Evolutionary conservation across 2,329 filamentous ascomycete species (phyloP), one percentile per base, ranked within the genome.

Genomic region (Fusarium camptoceras): DNA sequence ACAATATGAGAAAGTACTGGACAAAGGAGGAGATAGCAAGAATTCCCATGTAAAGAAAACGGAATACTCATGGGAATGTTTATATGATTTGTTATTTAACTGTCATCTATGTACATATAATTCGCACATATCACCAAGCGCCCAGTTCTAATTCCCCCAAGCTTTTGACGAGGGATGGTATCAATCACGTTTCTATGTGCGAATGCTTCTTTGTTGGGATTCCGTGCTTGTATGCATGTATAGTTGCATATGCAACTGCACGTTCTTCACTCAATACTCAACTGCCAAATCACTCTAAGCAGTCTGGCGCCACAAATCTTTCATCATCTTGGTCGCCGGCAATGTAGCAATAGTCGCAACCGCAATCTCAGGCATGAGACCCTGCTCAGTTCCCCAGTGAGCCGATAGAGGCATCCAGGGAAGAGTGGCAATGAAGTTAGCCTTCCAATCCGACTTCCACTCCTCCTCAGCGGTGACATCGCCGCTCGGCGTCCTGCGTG

Each of bases 1-100:
- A 96, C 79, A 66, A 95, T 78, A 97, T 97, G 94, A 86, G 93
- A 72, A 88, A 85, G 79, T 94, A 92, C 79, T 97, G 93, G 92
- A 91, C 85, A 0, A 72, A 89, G 64, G 88, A 92, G 48, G 94
- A 97, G 84, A 90, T 97, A 79, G 83, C 80, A 78, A 80, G 82
- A 54, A 85, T 96, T 81, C 89, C 88, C 1, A 93, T 94, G 83
- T 94, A 78, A 80, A 11, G 22, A n/a, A 15, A 22, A 22, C 7
- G 16, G 34, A 24, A 20, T 30, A 31, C 8, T 51, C 22, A 28
- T 22, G 27, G 22, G 43, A 37, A 41, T 25, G 43, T 15, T 10
- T 31, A 22, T 60, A 47, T 55, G 47, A 22, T 20, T 20, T 56
- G 24, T 54, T 59, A 22, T 63, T 63, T 22, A 37, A n/a, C 30